Evolutionary conservation across 352 stramenopile genomes (phyloP).

Genomic region (Globisporangium spiculum): DNA sequence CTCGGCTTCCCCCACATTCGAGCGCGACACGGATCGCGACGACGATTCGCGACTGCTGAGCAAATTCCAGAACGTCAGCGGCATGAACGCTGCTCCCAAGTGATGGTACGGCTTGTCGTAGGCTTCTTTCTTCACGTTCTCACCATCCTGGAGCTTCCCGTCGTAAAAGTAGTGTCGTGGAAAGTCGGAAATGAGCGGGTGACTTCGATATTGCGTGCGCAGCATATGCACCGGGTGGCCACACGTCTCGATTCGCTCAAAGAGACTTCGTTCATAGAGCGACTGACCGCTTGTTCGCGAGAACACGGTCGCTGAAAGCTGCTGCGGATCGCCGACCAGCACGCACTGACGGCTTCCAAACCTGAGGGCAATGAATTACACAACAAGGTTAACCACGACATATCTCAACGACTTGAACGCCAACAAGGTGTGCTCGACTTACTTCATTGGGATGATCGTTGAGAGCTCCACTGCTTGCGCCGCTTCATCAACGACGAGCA

Average conservation of each 20-base stretch:
- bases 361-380: constrained; percentile 21
- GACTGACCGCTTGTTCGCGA: constrained; percentile 81
- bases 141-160: constrained; percentile 79
- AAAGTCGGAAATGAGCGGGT: constrained; percentile 83
- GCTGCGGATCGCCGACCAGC: constrained; percentile 91
- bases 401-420: background rate
- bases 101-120: constrained; percentile 82
- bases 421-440: constrained; percentile 19
- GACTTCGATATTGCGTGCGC: constrained; percentile 82
- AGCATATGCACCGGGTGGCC: constrained; percentile 90
- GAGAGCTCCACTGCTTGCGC: constrained; percentile 85
- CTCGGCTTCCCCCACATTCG: constrained; percentile 81
- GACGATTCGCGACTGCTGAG: constrained; percentile 69
- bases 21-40: constrained; percentile 72
- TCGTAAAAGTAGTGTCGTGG: constrained; percentile 84
- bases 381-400: background rate
- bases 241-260: constrained; percentile 88
- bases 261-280: constrained; percentile 91
- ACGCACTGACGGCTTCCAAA: constrained; percentile 90
- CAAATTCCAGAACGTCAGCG: constrained; percentile 87
- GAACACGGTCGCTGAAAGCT: constrained; percentile 92
- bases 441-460: constrained; percentile 90
- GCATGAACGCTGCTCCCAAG: constrained; percentile 68
- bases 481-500: constrained; percentile 86
- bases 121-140: constrained; percentile 59